phyloP scores from a whole-genome alignment of 192 early-diverging fungal genomes.

The Helicostylum pulchrum region DNA sequence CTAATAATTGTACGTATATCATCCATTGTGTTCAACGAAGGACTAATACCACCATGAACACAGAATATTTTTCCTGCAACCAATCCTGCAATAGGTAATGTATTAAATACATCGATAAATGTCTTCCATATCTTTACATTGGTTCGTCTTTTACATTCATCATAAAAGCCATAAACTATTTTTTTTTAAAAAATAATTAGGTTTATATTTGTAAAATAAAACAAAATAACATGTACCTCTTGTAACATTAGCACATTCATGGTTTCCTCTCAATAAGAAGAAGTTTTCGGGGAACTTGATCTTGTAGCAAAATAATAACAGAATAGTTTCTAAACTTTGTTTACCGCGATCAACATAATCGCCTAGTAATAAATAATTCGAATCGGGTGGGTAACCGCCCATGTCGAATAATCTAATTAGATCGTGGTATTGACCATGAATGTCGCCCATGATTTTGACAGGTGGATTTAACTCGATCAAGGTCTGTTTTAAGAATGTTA shows the following conservation, averaged over 20 bases:
- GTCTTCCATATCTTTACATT: slow-evolving; percentile 89
- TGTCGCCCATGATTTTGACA: slow-evolving; percentile 84
- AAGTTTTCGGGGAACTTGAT: slow-evolving; percentile 98
- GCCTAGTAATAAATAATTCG: slow-evolving; percentile 92
- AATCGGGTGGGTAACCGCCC: slow-evolving; percentile 86
- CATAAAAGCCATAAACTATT: slow-evolving; percentile 92
- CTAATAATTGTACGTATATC: slow-evolving; percentile 78
- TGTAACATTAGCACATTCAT: slow-evolving; percentile 92
- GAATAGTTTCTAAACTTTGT: slow-evolving; percentile 91
- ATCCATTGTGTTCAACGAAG: slow-evolving; percentile 74
- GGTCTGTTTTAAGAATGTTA: slow-evolving; percentile 42
- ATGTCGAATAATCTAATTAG: slow-evolving; percentile 89
- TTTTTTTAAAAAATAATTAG: slow-evolving; percentile 14
- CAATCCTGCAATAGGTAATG: slow-evolving; percentile 88
- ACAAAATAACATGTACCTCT: slow-evolving; percentile 51
- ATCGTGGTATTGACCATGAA: slow-evolving; percentile 95
- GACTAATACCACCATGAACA: slow-evolving; percentile 92
- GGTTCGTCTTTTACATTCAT: slow-evolving; percentile 91
- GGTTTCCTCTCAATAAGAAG: slow-evolving; percentile 92
- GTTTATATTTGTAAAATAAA: background rate
- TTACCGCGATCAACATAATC: slow-evolving; percentile 99
- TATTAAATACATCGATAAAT: slow-evolving; percentile 94
- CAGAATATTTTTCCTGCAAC: slow-evolving; percentile 94
- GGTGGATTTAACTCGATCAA: slow-evolving; percentile 73
- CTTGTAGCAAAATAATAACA: slow-evolving; percentile 93